Percentiles rank a stretch among this genome's conserved stretches.
These are phyloP conservation scores for Platismatia glauca DNA, from an alignment of 495 filamentous ascomycete genomes.

Conservation along the genomic window DNA sequence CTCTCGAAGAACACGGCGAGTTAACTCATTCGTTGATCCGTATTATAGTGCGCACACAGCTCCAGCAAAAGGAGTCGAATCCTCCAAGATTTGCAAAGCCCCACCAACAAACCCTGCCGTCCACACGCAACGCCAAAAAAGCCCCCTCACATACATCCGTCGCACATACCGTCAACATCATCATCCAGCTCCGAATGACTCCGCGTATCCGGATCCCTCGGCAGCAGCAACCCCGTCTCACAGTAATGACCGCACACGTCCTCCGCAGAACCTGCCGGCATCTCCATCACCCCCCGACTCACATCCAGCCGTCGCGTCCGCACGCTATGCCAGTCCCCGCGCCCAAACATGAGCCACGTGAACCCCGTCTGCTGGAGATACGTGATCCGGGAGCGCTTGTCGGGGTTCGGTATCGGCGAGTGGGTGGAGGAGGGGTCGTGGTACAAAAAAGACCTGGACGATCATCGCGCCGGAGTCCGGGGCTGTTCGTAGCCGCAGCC, in stretches of 20 bases:
- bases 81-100: not conserved
- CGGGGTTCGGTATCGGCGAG: too few species aligned
- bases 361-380: not conserved
- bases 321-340: not conserved
- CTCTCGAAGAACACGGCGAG: too few species aligned
- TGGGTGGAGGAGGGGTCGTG: not conserved
- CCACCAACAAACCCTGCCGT: not conserved
- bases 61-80: not conserved
- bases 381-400: not conserved
- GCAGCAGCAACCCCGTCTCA: not conserved
- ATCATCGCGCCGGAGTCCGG: too few species aligned
- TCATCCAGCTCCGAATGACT: not conserved
- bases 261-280: not conserved
- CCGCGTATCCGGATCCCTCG: not conserved
- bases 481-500: not conserved
- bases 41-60: too few species aligned
- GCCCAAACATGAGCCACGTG: not conserved
- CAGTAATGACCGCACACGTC: not conserved
- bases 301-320: not conserved
- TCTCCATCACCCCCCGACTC: not conserved
- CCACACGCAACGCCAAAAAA: not conserved
- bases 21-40: too few species aligned
- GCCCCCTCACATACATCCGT: not conserved
- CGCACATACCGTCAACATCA: constrained; percentile 1
- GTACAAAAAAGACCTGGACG: not conserved